Percentiles rank a stretch among this genome's conserved stretches.
Evolutionary conservation across 169 alveolate species (phyloP).

Genomic region (Sarcocystis neurona): DNA sequence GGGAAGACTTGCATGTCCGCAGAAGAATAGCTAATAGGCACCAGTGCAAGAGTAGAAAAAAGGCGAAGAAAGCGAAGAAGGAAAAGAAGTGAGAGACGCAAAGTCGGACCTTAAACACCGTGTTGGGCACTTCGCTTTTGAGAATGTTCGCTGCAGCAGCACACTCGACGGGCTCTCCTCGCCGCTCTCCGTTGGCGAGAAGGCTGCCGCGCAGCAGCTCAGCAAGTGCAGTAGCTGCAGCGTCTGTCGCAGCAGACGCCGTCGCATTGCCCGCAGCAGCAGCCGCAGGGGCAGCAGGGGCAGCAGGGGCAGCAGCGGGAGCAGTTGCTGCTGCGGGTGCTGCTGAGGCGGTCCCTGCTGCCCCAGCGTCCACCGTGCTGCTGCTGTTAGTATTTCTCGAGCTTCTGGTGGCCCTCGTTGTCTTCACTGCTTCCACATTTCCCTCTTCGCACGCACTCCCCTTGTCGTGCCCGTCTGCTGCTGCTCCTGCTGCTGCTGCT

Average conservation of each 20-base stretch:
- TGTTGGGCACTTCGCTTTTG: constrained; percentile 14
- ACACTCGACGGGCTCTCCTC: background rate
- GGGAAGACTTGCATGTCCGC: background rate
- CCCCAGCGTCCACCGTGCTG: constrained; percentile 15
- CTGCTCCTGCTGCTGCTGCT: background rate
- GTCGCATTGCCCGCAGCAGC: constrained; percentile 37
- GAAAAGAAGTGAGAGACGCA: background rate
- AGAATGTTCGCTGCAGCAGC: background rate
- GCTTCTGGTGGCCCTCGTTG: constrained; percentile 4
- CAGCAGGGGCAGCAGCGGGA: no score
- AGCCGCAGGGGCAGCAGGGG: no score
- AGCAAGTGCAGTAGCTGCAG: constrained; percentile 6
- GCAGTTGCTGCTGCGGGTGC: constrained; percentile 2
- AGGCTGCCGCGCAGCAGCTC: background rate
- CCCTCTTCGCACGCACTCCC: background rate
- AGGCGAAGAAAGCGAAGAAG: background rate
- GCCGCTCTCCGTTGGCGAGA: background rate
- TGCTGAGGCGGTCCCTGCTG: background rate
- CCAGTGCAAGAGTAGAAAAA: background rate
- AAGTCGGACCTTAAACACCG: constrained; percentile 11
- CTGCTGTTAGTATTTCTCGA: background rate
- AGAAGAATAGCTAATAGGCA: background rate
- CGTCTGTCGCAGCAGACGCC: constrained; percentile 3
- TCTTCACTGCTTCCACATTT: background rate
- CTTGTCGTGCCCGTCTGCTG: background rate